phyloP scores from a whole-genome alignment of 1,284 basidiomycete species.

The Athelia psychrophila region DNA sequence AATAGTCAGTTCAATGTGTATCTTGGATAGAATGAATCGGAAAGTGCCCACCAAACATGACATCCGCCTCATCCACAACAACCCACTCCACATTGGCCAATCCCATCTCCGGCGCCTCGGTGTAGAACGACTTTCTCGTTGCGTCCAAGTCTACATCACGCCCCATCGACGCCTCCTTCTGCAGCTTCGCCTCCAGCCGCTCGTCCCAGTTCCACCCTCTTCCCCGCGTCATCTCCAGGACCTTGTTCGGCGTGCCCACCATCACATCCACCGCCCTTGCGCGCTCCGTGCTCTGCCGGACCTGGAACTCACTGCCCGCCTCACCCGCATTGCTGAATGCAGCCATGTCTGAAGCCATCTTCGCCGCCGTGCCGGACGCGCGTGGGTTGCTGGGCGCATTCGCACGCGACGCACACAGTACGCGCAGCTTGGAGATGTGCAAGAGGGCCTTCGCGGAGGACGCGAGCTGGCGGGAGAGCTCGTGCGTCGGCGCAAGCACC shows the following conservation, averaged over 20 bases:
- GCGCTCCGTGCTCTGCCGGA: slow-evolving; percentile 13
- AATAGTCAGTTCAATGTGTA: not conserved
- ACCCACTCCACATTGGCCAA: slow-evolving; percentile 79
- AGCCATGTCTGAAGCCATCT: slow-evolving; percentile 34
- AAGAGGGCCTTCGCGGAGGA: slow-evolving; percentile 70
- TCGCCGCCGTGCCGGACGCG: slow-evolving; percentile 36
- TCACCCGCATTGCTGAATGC: slow-evolving; percentile 12
- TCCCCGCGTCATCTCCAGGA: slow-evolving; percentile 70
- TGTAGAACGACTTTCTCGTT: slow-evolving; percentile 23
- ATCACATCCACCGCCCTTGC: slow-evolving; percentile 63
- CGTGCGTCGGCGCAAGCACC: slow-evolving; percentile 85
- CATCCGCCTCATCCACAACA: slow-evolving; percentile 85
- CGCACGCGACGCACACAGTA: slow-evolving; percentile 65
- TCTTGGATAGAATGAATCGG: too few species aligned
- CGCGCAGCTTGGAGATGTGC: slow-evolving; percentile 73
- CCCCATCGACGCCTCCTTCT: slow-evolving; percentile 13
- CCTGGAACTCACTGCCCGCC: slow-evolving; percentile 25
- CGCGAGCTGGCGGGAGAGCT: slow-evolving; percentile 78
- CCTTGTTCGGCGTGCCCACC: slow-evolving; percentile 73
- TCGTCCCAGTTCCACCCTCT: slow-evolving; percentile 60
- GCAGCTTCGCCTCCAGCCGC: slow-evolving; percentile 22
- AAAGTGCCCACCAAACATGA: slow-evolving; percentile 75
- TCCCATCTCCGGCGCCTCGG: slow-evolving; percentile 49
- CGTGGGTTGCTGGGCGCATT: slow-evolving; percentile 43
- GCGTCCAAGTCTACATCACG: slow-evolving; percentile 14